A percentile compares a stretch with the other conserved stretches of the same genome.
phyloP scores from a whole-genome alignment of 1,284 basidiomycete species.

The Trichosporon ovoides region DNA sequence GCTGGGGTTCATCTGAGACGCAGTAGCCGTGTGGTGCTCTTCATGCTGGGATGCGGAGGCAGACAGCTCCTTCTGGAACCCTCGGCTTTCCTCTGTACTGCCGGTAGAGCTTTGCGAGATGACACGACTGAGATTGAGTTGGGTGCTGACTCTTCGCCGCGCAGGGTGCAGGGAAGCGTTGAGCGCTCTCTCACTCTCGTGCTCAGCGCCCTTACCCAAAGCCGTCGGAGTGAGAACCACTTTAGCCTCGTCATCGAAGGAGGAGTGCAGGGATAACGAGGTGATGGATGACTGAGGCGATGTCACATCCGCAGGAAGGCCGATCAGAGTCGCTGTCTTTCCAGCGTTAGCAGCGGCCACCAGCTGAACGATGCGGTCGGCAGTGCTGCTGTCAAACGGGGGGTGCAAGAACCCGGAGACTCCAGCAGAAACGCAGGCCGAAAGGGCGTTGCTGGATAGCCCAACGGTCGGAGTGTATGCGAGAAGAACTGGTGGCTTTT shows the following conservation, averaged over 20 bases:
- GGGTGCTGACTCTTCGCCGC: conserved; percentile 12
- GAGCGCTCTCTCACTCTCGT: conserved; percentile 40
- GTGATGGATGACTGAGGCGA: background rate
- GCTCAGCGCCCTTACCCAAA: conserved; percentile 34
- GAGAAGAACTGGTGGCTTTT: conserved; percentile 40
- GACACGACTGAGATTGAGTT: conserved; percentile 7
- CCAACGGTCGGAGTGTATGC: conserved; percentile 45
- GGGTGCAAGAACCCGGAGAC: conserved; percentile 44
- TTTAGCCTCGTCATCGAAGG: conserved; percentile 19
- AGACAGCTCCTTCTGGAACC: background rate
- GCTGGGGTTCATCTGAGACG: background rate
- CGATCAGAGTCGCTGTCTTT: conserved; percentile 7
- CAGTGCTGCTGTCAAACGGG: conserved; percentile 36
- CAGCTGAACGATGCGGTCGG: conserved; percentile 28
- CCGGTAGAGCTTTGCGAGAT: conserved; percentile 2
- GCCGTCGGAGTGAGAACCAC: conserved; percentile 44
- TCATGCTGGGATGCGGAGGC: background rate
- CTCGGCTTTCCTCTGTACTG: background rate
- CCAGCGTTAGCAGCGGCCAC: conserved; percentile 29
- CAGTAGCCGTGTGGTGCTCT: background rate
- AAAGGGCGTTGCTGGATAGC: conserved; percentile 30
- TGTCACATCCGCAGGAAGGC: background rate
- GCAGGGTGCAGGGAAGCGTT: conserved; percentile 5
- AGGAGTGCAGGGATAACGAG: conserved; percentile 6
- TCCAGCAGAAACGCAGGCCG: conserved; percentile 38